Evolutionary conservation across 495 filamentous ascomycete species (phyloP), one percentile per base, ranked within the genome.

Genomic region (Lasiosphaeriaceae sp.): DNA sequence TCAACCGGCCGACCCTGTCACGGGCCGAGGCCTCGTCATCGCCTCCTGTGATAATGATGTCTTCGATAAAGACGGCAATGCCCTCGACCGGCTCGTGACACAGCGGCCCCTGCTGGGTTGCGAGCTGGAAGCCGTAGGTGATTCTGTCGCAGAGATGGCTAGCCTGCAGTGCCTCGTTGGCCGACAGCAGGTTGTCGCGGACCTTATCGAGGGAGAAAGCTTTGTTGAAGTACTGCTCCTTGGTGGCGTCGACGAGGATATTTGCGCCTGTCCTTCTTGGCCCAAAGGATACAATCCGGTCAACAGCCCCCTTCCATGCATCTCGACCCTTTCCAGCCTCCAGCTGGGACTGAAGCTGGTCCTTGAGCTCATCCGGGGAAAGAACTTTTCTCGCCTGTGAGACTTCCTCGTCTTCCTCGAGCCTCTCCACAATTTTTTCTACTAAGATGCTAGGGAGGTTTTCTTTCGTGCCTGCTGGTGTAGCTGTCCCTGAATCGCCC

Each of bases 51-150:
- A 93, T 72, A 2, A 80, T 73, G 11, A 96, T 74, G 39, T 90
- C 85, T 72, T 99, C 92, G 52, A 97, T 74, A 73, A 96, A 90
- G 57, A 97, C 90, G 23, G 91, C 94, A 2, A 96, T 78, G 35
- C 95, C 94, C 76, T 96, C 94, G 17, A 97, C 86, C 2, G 93
- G 93, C 66, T 99, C 94, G 64, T 90, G 80, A 71, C 95, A 97
- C 35, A 99, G 80, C 9, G 94, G 93, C 0, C 94, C 94, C 65
- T 93, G 88, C 34, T 82, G 81, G 14, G 88, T 96, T n/a, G 89
- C 85, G 0, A 99, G 83, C 67, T 99, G 94, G 80, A 97, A 97
- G 45, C 88, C 90, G 66, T 99, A 90, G 12, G 83, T 77, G 57
- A 97, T 85, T 66, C 95, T 96, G 78, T 96, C 94, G 65, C 84